Conservation (phyloP, 2,329 filamentous ascomycete species). For the Alternaria atra region DNA sequence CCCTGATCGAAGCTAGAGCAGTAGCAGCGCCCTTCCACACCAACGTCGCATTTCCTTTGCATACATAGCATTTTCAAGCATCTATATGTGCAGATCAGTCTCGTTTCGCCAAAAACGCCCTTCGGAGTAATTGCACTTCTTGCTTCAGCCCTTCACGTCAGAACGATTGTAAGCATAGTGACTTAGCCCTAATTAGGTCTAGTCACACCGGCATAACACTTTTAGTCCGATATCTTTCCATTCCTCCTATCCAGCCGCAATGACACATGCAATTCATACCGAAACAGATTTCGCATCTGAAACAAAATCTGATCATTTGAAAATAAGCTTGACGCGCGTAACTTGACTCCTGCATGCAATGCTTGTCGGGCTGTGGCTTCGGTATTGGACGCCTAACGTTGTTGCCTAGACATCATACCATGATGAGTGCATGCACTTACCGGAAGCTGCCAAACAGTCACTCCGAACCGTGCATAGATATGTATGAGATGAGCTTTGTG, state of each 20-base stretch:
- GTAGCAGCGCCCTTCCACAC: not conserved
- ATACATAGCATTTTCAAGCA: not conserved
- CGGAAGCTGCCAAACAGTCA: not conserved
- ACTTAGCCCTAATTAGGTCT: not conserved
- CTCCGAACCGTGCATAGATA: not conserved
- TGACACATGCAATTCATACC: not conserved
- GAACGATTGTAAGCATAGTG: not conserved
- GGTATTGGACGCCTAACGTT: slow-evolving; percentile 11
- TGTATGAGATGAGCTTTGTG: not conserved
- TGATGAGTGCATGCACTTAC: not conserved
- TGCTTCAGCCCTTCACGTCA: not conserved
- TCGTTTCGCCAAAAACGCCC: not conserved
- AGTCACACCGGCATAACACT: not conserved
- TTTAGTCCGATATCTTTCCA: not conserved
- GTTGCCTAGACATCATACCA: not conserved
- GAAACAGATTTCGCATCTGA: not conserved
- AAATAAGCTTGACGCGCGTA: not conserved
- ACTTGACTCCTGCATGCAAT: not conserved
- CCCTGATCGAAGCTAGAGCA: not conserved
- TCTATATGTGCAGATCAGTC: not conserved
- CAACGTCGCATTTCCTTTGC: not conserved
- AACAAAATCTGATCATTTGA: not conserved
- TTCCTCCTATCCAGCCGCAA: not conserved
- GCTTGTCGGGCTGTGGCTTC: not conserved
- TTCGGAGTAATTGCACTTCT: not conserved